Evolutionary conservation across 495 filamentous ascomycete species (phyloP).

Genomic region (Podospora bellae-mahoneyi): DNA sequence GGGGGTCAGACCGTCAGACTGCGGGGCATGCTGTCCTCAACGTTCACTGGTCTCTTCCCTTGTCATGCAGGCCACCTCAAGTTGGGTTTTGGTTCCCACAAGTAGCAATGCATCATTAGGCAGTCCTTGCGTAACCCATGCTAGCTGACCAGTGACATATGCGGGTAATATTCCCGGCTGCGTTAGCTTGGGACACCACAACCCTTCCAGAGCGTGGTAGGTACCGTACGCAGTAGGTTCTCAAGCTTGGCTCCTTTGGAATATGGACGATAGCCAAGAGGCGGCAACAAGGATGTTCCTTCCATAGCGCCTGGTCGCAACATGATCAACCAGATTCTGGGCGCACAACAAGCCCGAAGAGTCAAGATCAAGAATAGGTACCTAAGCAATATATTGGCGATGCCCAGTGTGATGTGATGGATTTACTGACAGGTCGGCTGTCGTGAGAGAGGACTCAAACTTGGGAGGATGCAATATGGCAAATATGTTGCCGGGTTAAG

Average conservation of each 20-base stretch:
- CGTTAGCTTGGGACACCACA: neutral
- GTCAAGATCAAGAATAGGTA: neutral
- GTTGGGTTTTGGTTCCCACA: neutral
- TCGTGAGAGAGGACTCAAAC: neutral
- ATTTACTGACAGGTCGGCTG: neutral
- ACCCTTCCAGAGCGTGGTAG: neutral
- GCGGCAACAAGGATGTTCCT: neutral
- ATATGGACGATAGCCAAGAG: neutral
- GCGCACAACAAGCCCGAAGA: neutral
- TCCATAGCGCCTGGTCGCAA: neutral
- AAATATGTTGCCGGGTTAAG: neutral
- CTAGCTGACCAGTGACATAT: neutral
- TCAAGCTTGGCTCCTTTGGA: neutral
- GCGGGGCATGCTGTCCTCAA: neutral
- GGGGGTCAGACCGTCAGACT: neutral
- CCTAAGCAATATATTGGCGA: neutral
- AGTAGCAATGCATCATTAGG: neutral
- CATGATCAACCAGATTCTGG: neutral
- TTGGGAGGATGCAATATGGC: neutral
- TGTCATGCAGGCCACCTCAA: neutral
- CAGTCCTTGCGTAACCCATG: constrained; percentile 2
- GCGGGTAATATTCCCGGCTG: neutral
- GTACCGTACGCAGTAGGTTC: neutral
- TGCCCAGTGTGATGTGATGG: neutral
- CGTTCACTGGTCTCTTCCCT: neutral